Evolutionary conservation across 1,284 basidiomycete genomes (phyloP).

Genomic region (Trametes hirsuta): DNA sequence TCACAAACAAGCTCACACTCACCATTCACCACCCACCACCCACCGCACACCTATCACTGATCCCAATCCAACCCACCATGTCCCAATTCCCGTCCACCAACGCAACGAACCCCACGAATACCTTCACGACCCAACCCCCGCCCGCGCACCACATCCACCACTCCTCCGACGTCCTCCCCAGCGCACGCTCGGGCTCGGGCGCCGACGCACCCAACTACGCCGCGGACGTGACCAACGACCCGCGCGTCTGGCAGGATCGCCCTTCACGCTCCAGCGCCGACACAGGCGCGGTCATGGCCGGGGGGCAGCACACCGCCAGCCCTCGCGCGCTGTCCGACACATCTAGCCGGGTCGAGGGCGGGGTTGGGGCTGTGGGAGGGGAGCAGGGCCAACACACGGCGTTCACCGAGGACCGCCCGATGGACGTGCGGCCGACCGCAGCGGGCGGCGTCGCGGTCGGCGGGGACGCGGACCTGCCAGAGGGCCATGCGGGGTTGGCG

Average conservation of each 20-base stretch:
- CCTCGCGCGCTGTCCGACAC: background rate
- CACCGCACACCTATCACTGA: too few species aligned
- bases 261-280: slow-evolving; percentile 26
- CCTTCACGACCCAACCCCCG: slow-evolving; percentile 31
- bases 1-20: too few species aligned
- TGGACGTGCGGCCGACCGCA: slow-evolving; percentile 42
- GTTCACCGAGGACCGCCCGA: slow-evolving; percentile 43
- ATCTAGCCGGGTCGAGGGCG: too few species aligned
- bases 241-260: slow-evolving; percentile 26
- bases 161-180: slow-evolving; percentile 33
- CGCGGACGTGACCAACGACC: slow-evolving; percentile 29
- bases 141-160: slow-evolving; percentile 34
- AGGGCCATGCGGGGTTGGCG: slow-evolving; percentile 45
- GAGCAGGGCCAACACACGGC: slow-evolving; percentile 32
- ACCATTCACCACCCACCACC: too few species aligned
- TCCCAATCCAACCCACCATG: slow-evolving; percentile 2
- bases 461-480: slow-evolving; percentile 44
- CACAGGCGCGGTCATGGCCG: slow-evolving; percentile 29
- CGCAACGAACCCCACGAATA: background rate
- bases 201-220: slow-evolving; percentile 24
- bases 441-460: slow-evolving; percentile 49
- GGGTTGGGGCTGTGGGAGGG: background rate
- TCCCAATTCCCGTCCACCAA: slow-evolving; percentile 6
- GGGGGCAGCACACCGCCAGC: slow-evolving; percentile 28
- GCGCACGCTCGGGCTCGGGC: slow-evolving; percentile 19